Conservation (phyloP, 805 yeast genomes). For the Wickerhamiella parazyma region DNA sequence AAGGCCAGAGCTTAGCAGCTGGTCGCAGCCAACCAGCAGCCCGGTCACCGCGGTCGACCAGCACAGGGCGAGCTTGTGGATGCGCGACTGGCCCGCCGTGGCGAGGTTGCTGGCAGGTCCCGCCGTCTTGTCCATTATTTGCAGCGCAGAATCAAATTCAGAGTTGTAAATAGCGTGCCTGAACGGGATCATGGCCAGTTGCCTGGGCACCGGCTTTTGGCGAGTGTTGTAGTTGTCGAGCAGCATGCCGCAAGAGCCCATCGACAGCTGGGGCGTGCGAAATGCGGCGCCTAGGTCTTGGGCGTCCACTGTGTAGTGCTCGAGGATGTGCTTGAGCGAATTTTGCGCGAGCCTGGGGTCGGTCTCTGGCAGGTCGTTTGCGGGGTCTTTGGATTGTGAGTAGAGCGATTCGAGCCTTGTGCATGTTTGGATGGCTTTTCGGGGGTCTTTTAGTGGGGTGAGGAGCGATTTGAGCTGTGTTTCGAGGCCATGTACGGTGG, state of each 20-base stretch:
- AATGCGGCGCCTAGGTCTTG: slow-evolving; percentile 17
- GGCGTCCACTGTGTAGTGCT: slow-evolving; percentile 12
- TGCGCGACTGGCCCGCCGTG: slow-evolving; percentile 25
- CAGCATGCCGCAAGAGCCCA: slow-evolving; percentile 15
- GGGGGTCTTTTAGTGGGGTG: slow-evolving; percentile 1
- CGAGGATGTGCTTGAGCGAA: slow-evolving; percentile 16
- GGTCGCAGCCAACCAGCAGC: slow-evolving; percentile 34
- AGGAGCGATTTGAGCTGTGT: slow-evolving; percentile 1
- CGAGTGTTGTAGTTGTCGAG: slow-evolving; percentile 15
- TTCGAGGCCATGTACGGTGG: slow-evolving; percentile 4
- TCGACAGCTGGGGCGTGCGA: slow-evolving; percentile 14
- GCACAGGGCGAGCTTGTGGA: slow-evolving; percentile 25
- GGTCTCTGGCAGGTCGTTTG: slow-evolving; percentile 16
- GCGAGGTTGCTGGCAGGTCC: slow-evolving; percentile 40
- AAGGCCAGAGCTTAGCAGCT: slow-evolving; percentile 31
- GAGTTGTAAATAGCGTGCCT: slow-evolving; percentile 45
- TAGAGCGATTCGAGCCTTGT: slow-evolving; percentile 16
- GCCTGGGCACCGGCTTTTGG: slow-evolving; percentile 11
- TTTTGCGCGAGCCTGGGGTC: slow-evolving; percentile 16
- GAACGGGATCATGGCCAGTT: slow-evolving; percentile 46
- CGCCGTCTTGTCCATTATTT: slow-evolving; percentile 45
- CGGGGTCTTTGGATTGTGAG: slow-evolving; percentile 15
- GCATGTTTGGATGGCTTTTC: slow-evolving; percentile 16
- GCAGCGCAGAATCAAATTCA: slow-evolving; percentile 42
- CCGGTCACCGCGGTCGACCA: slow-evolving; percentile 27